Evolutionary conservation across 2,329 filamentous ascomycete species (phyloP), one percentile per base, ranked within the genome.

Genomic region (Colletotrichum tamarilloi): DNA sequence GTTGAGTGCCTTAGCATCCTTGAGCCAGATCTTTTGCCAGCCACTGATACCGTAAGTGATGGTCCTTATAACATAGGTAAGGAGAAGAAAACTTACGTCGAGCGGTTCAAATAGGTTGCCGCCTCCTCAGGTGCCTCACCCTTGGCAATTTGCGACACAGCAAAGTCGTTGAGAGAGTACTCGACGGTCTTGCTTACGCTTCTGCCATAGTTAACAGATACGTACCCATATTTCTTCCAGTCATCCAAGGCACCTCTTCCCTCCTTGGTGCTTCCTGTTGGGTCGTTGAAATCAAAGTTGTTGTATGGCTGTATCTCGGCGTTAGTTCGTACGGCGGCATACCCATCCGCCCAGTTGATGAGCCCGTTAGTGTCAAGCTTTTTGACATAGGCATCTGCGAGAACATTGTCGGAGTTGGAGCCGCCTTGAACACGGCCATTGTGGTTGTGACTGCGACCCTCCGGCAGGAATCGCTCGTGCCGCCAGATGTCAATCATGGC

Each of bases 1-100:
- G 53, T 82, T 81, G 1, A 80, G 74, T 1, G 84, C 85, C 0
- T 87, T 81, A 1, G 86, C 86, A 1, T 85, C 79, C 0, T 83
- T 72, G 57, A 89, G 86, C 89, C 89, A 92, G 63, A 91, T 89
- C 63, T 88, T 90, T 26, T 88, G 85, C 90, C 90, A 92, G 22
- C 90, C 89, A 1, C 68, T 73, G 22, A 3, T 4, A 3, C 12
- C 14, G 62, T 71, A 0, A 71, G 38, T 9, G 0, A 38, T 3
- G 11, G 2, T 9, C 26, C 3, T 42, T 0, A 5, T 2, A 0
- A 53, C 4, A 28, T 16, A 19, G 14, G 2, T 42, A 7, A 16
- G 14, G 12, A 12, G 1, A 1, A 3, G 19, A 5, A 1, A 8
- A 55, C 66, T 68, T 49, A 73, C 19, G 85, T 82, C 0, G 87